Conservation (phyloP, 495 filamentous ascomycete genomes). For the Evansstolkia leycettana region DNA sequence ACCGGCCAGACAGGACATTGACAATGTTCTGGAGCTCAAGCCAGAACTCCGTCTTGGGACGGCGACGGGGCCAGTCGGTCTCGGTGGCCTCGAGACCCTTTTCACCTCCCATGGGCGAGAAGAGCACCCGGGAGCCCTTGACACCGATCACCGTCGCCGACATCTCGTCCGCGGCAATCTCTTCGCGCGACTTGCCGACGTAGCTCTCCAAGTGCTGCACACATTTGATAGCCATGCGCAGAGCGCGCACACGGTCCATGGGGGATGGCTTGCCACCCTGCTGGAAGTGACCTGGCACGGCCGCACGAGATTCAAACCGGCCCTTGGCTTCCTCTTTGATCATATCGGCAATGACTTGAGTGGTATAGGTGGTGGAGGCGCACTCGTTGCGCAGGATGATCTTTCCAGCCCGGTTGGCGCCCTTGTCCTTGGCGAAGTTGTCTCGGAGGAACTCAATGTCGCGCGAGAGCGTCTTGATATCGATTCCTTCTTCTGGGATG, state of each 20-base stretch:
- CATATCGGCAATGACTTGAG: slow-evolving; percentile 87
- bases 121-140: slow-evolving; percentile 77
- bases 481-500: slow-evolving; percentile 92
- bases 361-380: slow-evolving; percentile 79
- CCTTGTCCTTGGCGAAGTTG: slow-evolving; percentile 73
- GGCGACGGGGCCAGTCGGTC: slow-evolving; percentile 84
- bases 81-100: slow-evolving; percentile 63
- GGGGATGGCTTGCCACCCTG: slow-evolving; percentile 88
- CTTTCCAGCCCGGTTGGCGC: slow-evolving; percentile 84
- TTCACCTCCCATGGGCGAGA: slow-evolving; percentile 57
- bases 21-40: slow-evolving; percentile 66
- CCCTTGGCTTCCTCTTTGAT: slow-evolving; percentile 88
- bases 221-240: slow-evolving; percentile 82
- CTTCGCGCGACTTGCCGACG: slow-evolving; percentile 49
- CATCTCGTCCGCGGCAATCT: slow-evolving; percentile 55
- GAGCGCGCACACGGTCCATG: slow-evolving; percentile 91
- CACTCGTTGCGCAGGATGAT: slow-evolving; percentile 91
- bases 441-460: slow-evolving; percentile 87
- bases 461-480: slow-evolving; percentile 78
- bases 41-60: slow-evolving; percentile 84
- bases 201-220: slow-evolving; percentile 80
- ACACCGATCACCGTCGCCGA: slow-evolving; percentile 81
- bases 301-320: slow-evolving; percentile 85
- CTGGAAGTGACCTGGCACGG: slow-evolving; percentile 92
- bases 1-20: slow-evolving; percentile 70